phyloP scores from a whole-genome alignment of 2,329 filamentous ascomycete species.

The Fusarium hostae region DNA sequence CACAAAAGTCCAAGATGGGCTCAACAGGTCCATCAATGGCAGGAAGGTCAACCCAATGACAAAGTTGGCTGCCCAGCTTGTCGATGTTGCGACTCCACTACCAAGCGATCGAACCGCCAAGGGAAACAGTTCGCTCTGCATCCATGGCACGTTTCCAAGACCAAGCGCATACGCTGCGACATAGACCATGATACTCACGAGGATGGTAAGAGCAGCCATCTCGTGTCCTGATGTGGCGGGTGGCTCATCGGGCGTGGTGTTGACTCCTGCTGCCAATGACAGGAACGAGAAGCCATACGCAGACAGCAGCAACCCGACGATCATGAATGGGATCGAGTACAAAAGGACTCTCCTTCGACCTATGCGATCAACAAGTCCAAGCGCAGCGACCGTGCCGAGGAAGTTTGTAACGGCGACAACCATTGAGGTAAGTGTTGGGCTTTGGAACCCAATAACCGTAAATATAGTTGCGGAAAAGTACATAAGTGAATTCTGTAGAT shows the following conservation, averaged over 20 bases:
- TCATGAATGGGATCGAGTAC: constrained; percentile 87
- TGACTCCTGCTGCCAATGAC: constrained; percentile 52
- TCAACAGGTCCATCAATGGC: constrained; percentile 82
- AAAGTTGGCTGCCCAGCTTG: constrained; percentile 90
- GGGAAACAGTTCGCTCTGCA: constrained; percentile 92
- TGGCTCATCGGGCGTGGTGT: constrained; percentile 29
- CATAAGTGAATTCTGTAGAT: constrained; percentile 81
- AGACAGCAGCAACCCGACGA: constrained; percentile 75
- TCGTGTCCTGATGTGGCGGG: constrained; percentile 33
- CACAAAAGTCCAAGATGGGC: constrained; percentile 80
- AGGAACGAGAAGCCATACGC: constrained; percentile 78
- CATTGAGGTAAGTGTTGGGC: constrained; percentile 82
- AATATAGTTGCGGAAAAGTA: constrained; percentile 91
- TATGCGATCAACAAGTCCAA: constrained; percentile 81
- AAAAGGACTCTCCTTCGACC: constrained; percentile 84
- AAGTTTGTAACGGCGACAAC: constrained; percentile 87
- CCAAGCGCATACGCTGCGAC: constrained; percentile 88
- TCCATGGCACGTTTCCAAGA: constrained; percentile 94
- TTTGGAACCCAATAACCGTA: constrained; percentile 78
- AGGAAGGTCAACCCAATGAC: constrained; percentile 87
- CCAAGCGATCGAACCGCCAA: constrained; percentile 78
- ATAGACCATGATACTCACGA: constrained; percentile 82
- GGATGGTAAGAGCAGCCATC: constrained; percentile 67
- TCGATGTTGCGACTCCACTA: constrained; percentile 78
- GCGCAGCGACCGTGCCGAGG: constrained; percentile 78